Base-by-base conservation (phyloP, 2,329 filamentous ascomycete genomes). In the Apiospora koreana region DNA sequence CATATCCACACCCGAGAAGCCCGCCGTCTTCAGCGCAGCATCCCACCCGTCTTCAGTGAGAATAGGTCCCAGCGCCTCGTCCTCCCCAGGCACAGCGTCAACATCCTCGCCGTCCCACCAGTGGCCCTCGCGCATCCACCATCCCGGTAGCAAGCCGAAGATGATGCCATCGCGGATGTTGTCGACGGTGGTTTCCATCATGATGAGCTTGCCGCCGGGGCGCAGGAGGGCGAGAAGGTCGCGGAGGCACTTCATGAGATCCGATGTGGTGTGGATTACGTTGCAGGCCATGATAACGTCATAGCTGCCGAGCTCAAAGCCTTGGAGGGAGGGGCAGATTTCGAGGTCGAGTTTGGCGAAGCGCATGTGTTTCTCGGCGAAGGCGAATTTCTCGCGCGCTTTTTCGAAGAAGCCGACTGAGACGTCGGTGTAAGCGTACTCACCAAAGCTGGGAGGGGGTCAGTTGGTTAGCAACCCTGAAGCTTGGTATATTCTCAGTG, bases 71-170 rank as follows among this genome's bases (percentile, higher is more conserved):
- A 46, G 28, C 1, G 41, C 65, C 21, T 46, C 41, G 65, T 67
- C 65, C 6, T 67, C 23, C 3, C 43, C 41, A 6, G 35, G 62
- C 62, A 65, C 35, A 4, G 62, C 31, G 31, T 65, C 62, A 5
- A 46, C 23, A n/a, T 67, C 43, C 65, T 67, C 43, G 65, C 65
- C 65, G 65, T 46, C 41, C 65, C 65, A 67, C 43, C 65, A 67
- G n/a, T 67, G 65, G 65, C 65, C 65, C 41, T 67, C 65, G 42
- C 65, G 65, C 65, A 67, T 67, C 65, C 65, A 67, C 65, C 65
- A 67, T 14, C 65, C 65, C 23, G 65, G 65, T 25, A 67, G 25
- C 41, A 67, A 42, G 28, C 65, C 65, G 25, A 67, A 67, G 25
- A 67, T 67, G 25, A 67, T 67, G 42, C 41, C 65, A 43, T 67